phyloP scores from a whole-genome alignment of 768 basidiomycete genomes.

The Cyclocybe cylindracea region DNA sequence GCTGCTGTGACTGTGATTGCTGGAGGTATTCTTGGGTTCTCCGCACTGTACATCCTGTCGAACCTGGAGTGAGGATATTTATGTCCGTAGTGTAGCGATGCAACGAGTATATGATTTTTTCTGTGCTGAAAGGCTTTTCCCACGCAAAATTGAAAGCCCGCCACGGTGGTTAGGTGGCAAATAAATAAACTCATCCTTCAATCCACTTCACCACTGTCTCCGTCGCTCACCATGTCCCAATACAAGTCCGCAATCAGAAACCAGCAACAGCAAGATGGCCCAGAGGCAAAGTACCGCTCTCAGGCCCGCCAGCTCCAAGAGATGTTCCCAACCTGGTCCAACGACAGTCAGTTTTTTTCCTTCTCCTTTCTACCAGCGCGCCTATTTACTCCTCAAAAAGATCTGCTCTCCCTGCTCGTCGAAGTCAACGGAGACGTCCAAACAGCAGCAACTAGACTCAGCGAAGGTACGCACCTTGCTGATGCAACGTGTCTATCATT shows the following conservation, averaged over 20 bases:
- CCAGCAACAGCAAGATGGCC: slow-evolving; percentile 31
- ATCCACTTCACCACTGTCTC: slow-evolving; percentile 22
- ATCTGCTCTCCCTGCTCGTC: slow-evolving; percentile 66
- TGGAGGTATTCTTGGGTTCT: slow-evolving; percentile 48
- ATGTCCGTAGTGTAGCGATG: background rate
- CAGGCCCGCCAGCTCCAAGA: slow-evolving; percentile 70
- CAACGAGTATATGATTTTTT: slow-evolving; percentile 6
- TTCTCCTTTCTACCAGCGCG: slow-evolving; percentile 16
- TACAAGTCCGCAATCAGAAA: slow-evolving; percentile 51
- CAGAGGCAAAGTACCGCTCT: slow-evolving; percentile 47
- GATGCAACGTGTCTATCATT: slow-evolving; percentile 16
- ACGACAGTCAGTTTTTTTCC: slow-evolving; percentile 52
- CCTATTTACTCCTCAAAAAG: slow-evolving; percentile 37
- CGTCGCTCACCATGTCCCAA: slow-evolving; percentile 46
- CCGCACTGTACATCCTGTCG: slow-evolving; percentile 51
- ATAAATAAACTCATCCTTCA: slow-evolving; percentile 12
- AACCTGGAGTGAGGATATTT: slow-evolving; percentile 40
- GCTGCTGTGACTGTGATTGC: slow-evolving; percentile 45
- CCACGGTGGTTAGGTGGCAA: slow-evolving; percentile 20
- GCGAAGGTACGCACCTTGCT: slow-evolving; percentile 55
- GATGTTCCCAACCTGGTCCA: slow-evolving; percentile 67
- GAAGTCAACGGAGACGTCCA: slow-evolving; percentile 73
- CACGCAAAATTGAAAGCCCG: slow-evolving; percentile 35
- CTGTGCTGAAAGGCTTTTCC: slow-evolving; percentile 16
- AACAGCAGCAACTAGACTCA: slow-evolving; percentile 71